Conservation (phyloP, 2,329 filamentous ascomycete genomes). For the Proliferodiscus dingleyae region DNA sequence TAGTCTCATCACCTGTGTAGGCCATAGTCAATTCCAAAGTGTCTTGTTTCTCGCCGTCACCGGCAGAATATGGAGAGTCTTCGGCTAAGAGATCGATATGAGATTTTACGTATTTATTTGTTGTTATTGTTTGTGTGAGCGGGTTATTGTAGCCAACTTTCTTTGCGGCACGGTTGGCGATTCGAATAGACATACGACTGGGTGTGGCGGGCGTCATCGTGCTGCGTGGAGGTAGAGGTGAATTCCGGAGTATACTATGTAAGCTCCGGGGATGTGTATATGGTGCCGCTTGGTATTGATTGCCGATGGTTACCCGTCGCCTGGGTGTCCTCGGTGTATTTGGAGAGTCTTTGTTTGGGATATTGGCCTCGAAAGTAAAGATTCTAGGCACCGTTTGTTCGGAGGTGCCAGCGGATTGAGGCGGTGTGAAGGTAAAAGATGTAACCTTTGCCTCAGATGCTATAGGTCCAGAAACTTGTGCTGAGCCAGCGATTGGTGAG, state of each 20-base stretch:
- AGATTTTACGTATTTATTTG: slow-evolving; percentile 56
- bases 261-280: slow-evolving; percentile 55
- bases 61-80: slow-evolving; percentile 36
- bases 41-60: slow-evolving; percentile 29
- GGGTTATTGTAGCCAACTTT: slow-evolving; percentile 60
- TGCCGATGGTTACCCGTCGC: slow-evolving; percentile 34
- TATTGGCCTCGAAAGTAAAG: slow-evolving; percentile 27
- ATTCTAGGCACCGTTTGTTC: slow-evolving; percentile 20
- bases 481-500: slow-evolving; percentile 22
- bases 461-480: slow-evolving; percentile 19
- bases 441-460: slow-evolving; percentile 15
- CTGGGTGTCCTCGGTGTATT: slow-evolving; percentile 36
- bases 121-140: slow-evolving; percentile 58
- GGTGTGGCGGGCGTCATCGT: slow-evolving; percentile 49
- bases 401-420: slow-evolving; percentile 28
- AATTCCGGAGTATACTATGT: slow-evolving; percentile 63
- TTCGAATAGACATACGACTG: slow-evolving; percentile 47
- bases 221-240: slow-evolving; percentile 51
- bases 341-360: slow-evolving; percentile 16
- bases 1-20: slow-evolving; percentile 49
- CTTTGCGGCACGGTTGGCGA: slow-evolving; percentile 43
- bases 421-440: slow-evolving; percentile 30
- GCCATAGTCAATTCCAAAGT: slow-evolving; percentile 46
- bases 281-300: slow-evolving; percentile 35
- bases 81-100: slow-evolving; percentile 60